Conservation (phyloP, 441 rosid genomes). For the Arabidopsis hybrid region DNA sequence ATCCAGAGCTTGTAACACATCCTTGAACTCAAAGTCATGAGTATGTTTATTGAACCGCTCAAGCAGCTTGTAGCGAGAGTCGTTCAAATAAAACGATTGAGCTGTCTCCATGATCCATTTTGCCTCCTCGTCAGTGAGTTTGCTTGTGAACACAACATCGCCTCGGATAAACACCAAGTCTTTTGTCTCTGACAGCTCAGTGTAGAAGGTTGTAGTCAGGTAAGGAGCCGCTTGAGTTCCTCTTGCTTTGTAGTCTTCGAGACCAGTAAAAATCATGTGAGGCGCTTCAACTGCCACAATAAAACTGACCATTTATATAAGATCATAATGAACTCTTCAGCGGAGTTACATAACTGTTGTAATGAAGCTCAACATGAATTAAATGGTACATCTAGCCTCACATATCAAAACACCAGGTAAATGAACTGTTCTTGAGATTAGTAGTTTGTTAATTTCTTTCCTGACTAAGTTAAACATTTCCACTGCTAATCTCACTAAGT, state of each 20-base stretch:
- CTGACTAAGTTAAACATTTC: too few relatives aligned
- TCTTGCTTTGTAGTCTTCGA: conserved; percentile 95
- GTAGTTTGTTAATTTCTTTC: too few relatives aligned
- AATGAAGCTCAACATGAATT: not conserved
- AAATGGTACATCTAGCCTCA: conserved; percentile 10
- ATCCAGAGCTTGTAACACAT: conserved; percentile 76
- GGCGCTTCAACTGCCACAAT: conserved; percentile 80
- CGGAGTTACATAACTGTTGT: conserved; percentile 8
- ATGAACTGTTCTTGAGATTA: not conserved
- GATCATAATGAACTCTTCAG: conserved; percentile 11
- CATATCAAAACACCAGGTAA: not conserved
- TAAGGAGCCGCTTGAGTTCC: conserved; percentile 95
- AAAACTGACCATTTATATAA: not conserved
- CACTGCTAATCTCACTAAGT: too few relatives aligned
- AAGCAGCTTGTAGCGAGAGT: conserved; percentile 74
- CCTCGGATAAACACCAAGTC: conserved; percentile 85
- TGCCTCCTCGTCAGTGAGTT: conserved; percentile 82
- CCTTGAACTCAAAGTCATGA: conserved; percentile 84
- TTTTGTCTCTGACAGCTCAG: conserved; percentile 77
- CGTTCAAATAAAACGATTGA: conserved; percentile 87
- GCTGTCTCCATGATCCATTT: conserved; percentile 84
- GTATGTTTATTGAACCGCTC: conserved; percentile 83
- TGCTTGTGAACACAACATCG: conserved; percentile 86
- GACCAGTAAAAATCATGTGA: conserved; percentile 87
- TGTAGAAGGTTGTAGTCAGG: conserved; percentile 67